Evolutionary conservation across 768 basidiomycete species (phyloP).

Genomic region (Albatrellus ellisii): DNA sequence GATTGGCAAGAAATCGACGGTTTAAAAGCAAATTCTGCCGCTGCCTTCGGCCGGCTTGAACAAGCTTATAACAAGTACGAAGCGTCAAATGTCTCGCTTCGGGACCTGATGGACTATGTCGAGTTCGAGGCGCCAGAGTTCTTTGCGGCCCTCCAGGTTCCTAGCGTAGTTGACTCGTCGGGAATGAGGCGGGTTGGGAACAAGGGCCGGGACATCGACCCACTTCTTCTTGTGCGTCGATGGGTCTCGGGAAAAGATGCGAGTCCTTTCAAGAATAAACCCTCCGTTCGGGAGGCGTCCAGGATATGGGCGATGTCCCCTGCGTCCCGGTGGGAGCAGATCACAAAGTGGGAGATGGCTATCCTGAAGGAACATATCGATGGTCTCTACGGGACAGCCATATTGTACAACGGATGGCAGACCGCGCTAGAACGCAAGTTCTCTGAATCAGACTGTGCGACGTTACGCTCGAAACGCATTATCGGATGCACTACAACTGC

Average conservation of each 20-base stretch:
- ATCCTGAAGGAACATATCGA: conserved; percentile 24
- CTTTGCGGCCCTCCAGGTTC: conserved; percentile 32
- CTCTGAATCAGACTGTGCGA: conserved; percentile 19
- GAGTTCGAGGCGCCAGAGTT: conserved; percentile 38
- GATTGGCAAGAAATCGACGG: conserved; percentile 32
- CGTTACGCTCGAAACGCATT: conserved; percentile 35
- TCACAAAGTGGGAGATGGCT: conserved; percentile 22
- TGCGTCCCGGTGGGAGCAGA: conserved; percentile 16
- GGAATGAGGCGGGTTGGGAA: conserved; percentile 34
- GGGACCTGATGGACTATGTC: conserved; percentile 30
- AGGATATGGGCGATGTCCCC: conserved; percentile 27
- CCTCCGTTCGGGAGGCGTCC: conserved; percentile 14
- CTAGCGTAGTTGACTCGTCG: conserved; percentile 20
- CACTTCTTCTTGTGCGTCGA: conserved; percentile 29
- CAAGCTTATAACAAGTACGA: conserved; percentile 19
- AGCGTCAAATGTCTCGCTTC: conserved; percentile 10
- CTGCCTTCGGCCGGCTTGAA: conserved; percentile 16
- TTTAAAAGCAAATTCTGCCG: conserved; percentile 17
- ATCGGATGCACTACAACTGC: conserved; percentile 61
- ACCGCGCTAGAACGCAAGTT: conserved; percentile 24
- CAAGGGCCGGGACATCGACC: conserved; percentile 22
- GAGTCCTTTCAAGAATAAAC: conserved; percentile 24
- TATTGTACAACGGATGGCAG: conserved; percentile 28
- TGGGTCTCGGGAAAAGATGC: conserved; percentile 36
- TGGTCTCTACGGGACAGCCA: conserved; percentile 20